These are phyloP conservation scores for Aspergillus quadricinctus DNA, from an alignment of 2,329 filamentous ascomycete genomes.

Conservation along the genomic window DNA sequence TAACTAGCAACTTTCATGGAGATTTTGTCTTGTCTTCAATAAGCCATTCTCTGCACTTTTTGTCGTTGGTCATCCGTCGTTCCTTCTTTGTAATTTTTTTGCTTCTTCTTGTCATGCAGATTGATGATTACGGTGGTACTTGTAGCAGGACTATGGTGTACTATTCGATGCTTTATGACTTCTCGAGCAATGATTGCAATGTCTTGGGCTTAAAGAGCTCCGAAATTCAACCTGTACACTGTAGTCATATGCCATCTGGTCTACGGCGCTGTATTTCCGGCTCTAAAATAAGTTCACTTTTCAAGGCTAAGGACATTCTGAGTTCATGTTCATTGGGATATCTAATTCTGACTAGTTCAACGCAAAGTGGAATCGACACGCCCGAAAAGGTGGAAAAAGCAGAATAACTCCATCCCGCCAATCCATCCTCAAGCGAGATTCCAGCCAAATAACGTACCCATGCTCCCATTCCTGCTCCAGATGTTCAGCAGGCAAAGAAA, in stretches of 20 bases:
- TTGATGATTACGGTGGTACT: not conserved
- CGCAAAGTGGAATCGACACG: slow-evolving; percentile 1
- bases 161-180: not conserved
- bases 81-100: not conserved
- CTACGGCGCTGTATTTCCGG: not conserved
- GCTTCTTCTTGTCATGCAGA: not conserved
- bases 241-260: not conserved
- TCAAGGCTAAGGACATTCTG: not conserved
- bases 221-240: not conserved
- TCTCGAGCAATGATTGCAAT: not conserved
- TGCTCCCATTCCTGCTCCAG: slow-evolving; percentile 5
- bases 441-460: slow-evolving; percentile 9
- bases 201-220: not conserved
- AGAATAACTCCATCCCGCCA: slow-evolving; percentile 12
- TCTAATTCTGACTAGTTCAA: slow-evolving; percentile 12
- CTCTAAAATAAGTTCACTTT: not conserved
- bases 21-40: not conserved
- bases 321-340: slow-evolving; percentile 13
- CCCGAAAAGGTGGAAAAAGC: slow-evolving; percentile 1
- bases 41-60: not conserved
- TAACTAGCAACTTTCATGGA: not conserved
- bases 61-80: not conserved
- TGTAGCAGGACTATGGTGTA: slow-evolving; percentile 10
- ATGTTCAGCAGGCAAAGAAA: not conserved
- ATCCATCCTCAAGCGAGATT: slow-evolving; percentile 4